phyloP scores from a whole-genome alignment of 2,329 filamentous ascomycete species.

The Alternaria sp. region DNA sequence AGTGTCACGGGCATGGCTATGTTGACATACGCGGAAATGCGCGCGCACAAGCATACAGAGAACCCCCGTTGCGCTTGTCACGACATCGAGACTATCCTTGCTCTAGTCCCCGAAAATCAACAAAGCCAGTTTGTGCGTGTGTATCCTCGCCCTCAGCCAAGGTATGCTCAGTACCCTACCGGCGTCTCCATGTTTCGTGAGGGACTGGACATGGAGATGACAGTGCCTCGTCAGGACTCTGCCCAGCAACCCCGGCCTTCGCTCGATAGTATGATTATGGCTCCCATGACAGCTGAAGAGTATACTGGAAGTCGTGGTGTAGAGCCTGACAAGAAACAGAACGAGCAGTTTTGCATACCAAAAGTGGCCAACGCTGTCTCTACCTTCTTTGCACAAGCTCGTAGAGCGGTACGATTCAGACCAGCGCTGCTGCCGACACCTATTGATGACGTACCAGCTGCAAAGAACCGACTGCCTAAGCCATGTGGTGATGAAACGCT shows the following conservation, averaged over 20 bases:
- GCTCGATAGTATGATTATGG: not conserved
- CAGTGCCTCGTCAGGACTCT: not conserved
- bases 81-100: not conserved
- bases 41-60: not conserved
- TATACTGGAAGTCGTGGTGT: not conserved
- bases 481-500: no score
- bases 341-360: not conserved
- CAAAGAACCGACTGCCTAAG: not conserved
- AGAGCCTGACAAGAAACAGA: not conserved
- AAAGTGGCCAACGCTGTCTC: not conserved
- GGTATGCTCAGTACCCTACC: not conserved
- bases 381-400: not conserved
- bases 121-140: not conserved
- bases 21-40: not conserved
- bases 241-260: not conserved
- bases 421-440: not conserved
- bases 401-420: not conserved
- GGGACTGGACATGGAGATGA: not conserved
- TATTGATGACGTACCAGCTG: not conserved
- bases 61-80: not conserved
- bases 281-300: not conserved
- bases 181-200: conserved; percentile 6
- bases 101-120: not conserved
- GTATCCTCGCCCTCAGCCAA: not conserved
- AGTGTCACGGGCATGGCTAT: not conserved